phyloP scores from a whole-genome alignment of 805 yeast species.

The Candida easanensis region DNA sequence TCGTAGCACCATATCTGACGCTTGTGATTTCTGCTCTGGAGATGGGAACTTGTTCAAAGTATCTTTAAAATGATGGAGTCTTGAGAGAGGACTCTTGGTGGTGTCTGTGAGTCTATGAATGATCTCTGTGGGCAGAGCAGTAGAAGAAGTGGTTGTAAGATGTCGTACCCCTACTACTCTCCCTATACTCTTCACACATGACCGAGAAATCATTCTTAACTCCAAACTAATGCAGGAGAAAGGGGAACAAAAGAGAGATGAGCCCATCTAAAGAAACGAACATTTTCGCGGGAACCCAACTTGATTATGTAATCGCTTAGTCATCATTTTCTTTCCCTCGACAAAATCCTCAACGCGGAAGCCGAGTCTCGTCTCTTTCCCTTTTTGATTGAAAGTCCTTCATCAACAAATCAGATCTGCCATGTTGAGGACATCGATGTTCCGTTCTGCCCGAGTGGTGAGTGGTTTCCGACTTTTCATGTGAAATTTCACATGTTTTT shows the following conservation, averaged over 20 bases:
- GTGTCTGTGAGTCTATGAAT: not conserved
- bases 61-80: not conserved
- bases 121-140: not conserved
- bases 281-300: not conserved
- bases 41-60: not conserved
- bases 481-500: not conserved
- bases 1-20: not conserved
- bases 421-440: constrained; percentile 22
- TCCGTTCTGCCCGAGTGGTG: constrained; percentile 31
- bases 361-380: not conserved
- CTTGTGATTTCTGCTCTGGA: not conserved
- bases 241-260: not conserved
- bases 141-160: not conserved
- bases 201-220: not conserved
- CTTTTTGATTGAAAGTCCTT: not conserved
- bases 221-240: not conserved
- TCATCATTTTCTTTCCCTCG: not conserved
- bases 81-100: not conserved
- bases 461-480: constrained; percentile 15
- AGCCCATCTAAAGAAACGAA: not conserved
- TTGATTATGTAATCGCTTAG: not conserved
- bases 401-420: not conserved
- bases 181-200: not conserved
- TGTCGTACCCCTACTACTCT: not conserved
- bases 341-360: not conserved